Conservation (phyloP, 208 protist genomes). For the Acanthamoeba castellanii region DNA sequence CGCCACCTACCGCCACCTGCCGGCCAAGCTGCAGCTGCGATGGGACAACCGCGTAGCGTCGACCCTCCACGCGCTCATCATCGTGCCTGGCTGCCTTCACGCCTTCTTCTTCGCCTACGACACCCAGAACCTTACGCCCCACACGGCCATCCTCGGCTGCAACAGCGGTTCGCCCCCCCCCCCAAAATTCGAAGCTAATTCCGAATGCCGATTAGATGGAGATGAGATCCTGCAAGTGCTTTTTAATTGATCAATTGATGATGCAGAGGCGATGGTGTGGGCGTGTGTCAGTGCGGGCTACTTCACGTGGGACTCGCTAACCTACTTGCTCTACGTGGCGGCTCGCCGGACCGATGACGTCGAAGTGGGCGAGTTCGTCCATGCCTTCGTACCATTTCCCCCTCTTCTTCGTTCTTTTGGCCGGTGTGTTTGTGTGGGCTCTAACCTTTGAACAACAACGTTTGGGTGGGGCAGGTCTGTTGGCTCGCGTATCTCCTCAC, state of each 20-base stretch:
- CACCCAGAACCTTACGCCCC: not conserved
- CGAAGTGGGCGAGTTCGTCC: conserved; percentile 11
- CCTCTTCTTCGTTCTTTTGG: not conserved
- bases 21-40: conserved; percentile 36
- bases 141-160: not conserved
- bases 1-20: conserved; percentile 3
- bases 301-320: conserved; percentile 58
- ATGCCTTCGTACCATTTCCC: conserved; percentile 5
- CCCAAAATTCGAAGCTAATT: too few species aligned
- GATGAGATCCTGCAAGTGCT: not conserved
- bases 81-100: conserved; percentile 9
- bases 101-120: conserved; percentile 43
- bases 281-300: conserved; percentile 29
- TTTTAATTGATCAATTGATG: not conserved
- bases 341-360: conserved; percentile 33
- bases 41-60: conserved; percentile 53
- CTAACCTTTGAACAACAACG: too few species aligned
- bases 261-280: conserved; percentile 6
- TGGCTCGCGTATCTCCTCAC: conserved; percentile 30
- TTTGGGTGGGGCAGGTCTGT: not conserved
- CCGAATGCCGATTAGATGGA: not conserved
- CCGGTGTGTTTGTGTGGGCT: not conserved
- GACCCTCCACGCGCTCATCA: conserved; percentile 21
- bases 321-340: conserved; percentile 37
- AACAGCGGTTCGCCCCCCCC: not conserved